phyloP scores from a whole-genome alignment of 495 filamentous ascomycete species.

The Parachaetomium inaequale region DNA sequence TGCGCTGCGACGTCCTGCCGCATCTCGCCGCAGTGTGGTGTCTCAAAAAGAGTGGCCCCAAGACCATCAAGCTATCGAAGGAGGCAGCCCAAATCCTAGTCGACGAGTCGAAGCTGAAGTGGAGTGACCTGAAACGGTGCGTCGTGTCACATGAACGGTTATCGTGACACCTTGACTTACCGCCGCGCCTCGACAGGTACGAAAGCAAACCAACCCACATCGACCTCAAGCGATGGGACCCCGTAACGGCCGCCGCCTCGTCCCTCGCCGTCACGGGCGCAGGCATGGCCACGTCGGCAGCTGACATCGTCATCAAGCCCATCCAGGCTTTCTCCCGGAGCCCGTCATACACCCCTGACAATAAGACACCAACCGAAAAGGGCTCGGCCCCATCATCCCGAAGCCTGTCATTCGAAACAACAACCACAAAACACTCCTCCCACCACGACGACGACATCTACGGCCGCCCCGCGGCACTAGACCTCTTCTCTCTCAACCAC shows the following conservation, averaged over 20 bases:
- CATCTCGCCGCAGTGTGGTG: neutral
- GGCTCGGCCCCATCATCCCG: too few species aligned
- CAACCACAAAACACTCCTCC: too few species aligned
- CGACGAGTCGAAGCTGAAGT: too few species aligned
- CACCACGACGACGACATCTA: too few species aligned
- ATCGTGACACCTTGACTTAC: neutral
- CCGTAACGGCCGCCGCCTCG: neutral
- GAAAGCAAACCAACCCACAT: neutral
- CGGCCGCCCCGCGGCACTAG: too few species aligned
- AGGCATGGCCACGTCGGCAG: neutral
- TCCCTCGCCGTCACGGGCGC: neutral
- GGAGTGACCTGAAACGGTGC: too few species aligned
- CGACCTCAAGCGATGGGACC: neutral
- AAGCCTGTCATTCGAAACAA: too few species aligned
- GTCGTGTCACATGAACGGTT: neutral
- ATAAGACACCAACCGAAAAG: too few species aligned
- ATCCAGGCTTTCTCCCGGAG: too few species aligned
- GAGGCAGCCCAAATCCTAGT: too few species aligned
- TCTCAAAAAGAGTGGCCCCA: neutral
- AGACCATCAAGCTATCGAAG: neutral
- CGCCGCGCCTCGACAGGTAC: neutral
- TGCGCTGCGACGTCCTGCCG: neutral
- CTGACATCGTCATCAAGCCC: conserved; percentile 39
- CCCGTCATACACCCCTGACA: too few species aligned
- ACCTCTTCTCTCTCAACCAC: too few species aligned